Percentiles rank a stretch among this genome's conserved stretches.
Conservation (phyloP, 2,329 filamentous ascomycete genomes). For the Paraphoma chrysanthemicola region DNA sequence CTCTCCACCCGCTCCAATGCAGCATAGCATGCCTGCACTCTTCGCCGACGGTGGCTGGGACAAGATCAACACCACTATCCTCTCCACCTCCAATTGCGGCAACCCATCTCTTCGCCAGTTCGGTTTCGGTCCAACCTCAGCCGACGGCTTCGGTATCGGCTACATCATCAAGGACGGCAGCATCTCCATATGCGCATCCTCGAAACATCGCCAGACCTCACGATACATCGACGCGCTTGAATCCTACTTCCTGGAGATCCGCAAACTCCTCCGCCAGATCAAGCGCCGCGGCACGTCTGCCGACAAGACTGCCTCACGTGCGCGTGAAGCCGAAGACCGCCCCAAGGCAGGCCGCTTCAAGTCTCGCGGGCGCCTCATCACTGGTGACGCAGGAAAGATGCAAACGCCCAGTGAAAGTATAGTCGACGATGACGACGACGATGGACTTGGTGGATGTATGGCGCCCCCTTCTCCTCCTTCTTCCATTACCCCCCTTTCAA, state of each 20-base stretch:
- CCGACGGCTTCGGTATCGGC: slow-evolving; percentile 94
- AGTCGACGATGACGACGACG: slow-evolving; percentile 77
- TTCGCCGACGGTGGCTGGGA: slow-evolving; percentile 94
- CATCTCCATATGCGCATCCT: slow-evolving; percentile 89
- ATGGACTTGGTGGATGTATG: slow-evolving; percentile 89
- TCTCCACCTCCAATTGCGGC: slow-evolving; percentile 98
- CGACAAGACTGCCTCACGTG: slow-evolving; percentile 63
- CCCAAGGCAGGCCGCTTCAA: slow-evolving; percentile 63
- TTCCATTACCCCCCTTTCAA: slow-evolving; percentile 13
- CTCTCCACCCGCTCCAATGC: slow-evolving; percentile 59
- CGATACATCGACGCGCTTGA: slow-evolving; percentile 90
- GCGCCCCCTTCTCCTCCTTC: slow-evolving; percentile 41
- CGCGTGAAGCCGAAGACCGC: slow-evolving; percentile 66
- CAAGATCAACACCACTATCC: slow-evolving; percentile 89
- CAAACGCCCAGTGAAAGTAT: slow-evolving; percentile 70
- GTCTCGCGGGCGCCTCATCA: slow-evolving; percentile 75
- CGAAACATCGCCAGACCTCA: slow-evolving; percentile 91
- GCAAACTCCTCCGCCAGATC: slow-evolving; percentile 79
- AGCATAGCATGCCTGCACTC: slow-evolving; percentile 71
- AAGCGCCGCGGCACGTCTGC: slow-evolving; percentile 61
- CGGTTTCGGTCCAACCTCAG: slow-evolving; percentile 93
- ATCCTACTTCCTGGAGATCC: slow-evolving; percentile 87
- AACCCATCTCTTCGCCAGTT: slow-evolving; percentile 95
- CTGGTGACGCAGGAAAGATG: slow-evolving; percentile 61
- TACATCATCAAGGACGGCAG: slow-evolving; percentile 98